Evolutionary conservation across 1,284 basidiomycete species (phyloP), one percentile per base, ranked within the genome.

Genomic region (Mycosarcoma mackinlayi): DNA sequence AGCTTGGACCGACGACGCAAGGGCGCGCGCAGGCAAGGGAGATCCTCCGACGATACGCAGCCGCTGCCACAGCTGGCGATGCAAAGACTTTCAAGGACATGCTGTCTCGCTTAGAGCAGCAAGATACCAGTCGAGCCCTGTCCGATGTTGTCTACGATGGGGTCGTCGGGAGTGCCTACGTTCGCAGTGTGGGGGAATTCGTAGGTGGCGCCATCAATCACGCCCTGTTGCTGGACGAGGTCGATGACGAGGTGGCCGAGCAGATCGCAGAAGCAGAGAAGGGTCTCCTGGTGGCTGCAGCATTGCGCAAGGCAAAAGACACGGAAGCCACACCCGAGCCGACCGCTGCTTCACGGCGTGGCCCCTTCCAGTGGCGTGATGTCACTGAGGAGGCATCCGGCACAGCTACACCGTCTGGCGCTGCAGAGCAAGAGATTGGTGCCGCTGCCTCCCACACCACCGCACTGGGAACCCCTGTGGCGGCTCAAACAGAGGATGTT

Each of bases 161-260:
- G 24, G 60, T 59, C 4, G 39, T 52, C 7, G 74, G 74, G 8
- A 41, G 64, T 4, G 76, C 77, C 5, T 78, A 73, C 35, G 57
- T 69, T 9, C 64, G 68, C 24, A 75, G 72, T 31, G 33, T 79
- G 3, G 74, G 72, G 14, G 74, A 73, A 11, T 79, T 79, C 54
- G 69, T 74, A 3, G 42, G 44, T 14, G 73, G 76, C 1, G 77
- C 76, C 3, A 46, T 41, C 56, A 64, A 37, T 37, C 69, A 54
- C 13, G 59, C 64, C 11, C 52, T 72, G 44, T 35, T 63, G 28
- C 54, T 62, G 28, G 50, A 68, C 25, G 58, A 57, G 24, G 53
- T 41, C 0, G 68, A 71, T 35, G 68, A 71, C 16, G 68, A 16
- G 14, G 35, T 58, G n/a, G 62, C 65, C 33, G 42, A 51, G 33